Base-by-base conservation (phyloP, 768 basidiomycete genomes). In the Russula virescens region DNA sequence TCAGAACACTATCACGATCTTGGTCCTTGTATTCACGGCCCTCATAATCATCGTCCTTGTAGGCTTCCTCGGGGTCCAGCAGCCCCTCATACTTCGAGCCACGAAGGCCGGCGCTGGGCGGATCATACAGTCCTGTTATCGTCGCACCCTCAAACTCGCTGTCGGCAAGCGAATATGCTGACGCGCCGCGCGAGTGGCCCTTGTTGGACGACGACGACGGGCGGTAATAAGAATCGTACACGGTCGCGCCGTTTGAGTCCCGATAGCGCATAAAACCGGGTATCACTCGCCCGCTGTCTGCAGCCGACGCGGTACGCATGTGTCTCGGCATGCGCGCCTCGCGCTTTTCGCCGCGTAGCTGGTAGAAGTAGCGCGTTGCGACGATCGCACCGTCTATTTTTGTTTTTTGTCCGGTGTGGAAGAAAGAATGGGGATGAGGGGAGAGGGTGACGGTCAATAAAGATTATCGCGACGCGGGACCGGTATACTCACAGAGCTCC, bases 401-500 rank as follows among this genome's bases (percentile, higher is more conserved):
- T 43, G n/a, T n/a, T 6, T 40, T 50, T 7, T 26, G 26, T 58
- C 10, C 28, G 19, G 21, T 3, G 21, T 23, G 31, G 13, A 35
- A 25, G 9, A 25, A n/a, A 18, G 23, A 38, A 45, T 1, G 38
- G 11, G 10, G 25, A 10, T 1, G 6, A 13, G 18, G 42, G 42
- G 9, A 19, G 8, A 3, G 42, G 18, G 18, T 4, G 8, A 31
- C 31, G 31, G 18, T 43, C 16, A 43, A 8, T 43, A 5, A 5
- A 18, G 42, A 16, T 43, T 5, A 19, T 7, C 38, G 47, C 3
- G 6, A 38, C n/a, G 13, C 9, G 23, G 5, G 28, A 6, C 8
- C 13, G n/a, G 47, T 25, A 14, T n/a, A 77, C 86, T 68, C 68
- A 87, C 86, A 87, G 21, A 85, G 61, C 68, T 87, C 85, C 46